A percentile compares a stretch with the other conserved stretches of the same genome.
Conservation (phyloP, 495 filamentous ascomycete species). For the Trichoderma gamsii region DNA sequence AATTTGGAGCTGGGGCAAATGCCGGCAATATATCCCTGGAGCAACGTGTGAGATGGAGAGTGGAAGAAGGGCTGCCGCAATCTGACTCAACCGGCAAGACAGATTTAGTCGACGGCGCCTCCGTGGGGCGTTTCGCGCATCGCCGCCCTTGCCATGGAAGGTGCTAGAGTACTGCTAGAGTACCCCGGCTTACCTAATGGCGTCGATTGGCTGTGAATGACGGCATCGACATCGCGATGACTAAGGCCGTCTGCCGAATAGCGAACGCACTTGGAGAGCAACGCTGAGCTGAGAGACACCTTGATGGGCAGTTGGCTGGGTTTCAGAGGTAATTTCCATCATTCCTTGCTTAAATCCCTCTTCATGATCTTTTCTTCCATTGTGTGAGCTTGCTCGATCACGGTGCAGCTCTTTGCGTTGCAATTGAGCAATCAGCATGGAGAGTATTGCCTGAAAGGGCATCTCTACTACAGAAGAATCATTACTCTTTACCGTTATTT, state of each 20-base stretch:
- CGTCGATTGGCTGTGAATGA: constrained; percentile 1
- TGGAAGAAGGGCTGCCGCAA: background rate
- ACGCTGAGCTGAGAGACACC: background rate
- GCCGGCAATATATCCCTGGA: background rate
- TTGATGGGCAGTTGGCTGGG: background rate
- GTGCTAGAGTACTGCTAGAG: constrained; percentile 15
- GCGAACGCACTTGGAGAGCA: background rate
- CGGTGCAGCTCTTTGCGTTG: background rate
- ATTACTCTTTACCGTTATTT: no score
- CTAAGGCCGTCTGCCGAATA: background rate
- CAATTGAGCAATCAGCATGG: background rate
- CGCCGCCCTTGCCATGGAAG: constrained; percentile 15
- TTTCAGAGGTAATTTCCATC: background rate
- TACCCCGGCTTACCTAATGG: background rate
- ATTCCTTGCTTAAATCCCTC: background rate
- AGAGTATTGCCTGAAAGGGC: background rate
- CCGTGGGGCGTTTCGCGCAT: constrained; percentile 5
- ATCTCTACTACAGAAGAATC: no score
- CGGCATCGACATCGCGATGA: background rate
- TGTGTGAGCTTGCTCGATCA: background rate
- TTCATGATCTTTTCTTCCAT: background rate
- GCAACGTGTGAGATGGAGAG: constrained; percentile 6
- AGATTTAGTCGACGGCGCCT: constrained; percentile 10
- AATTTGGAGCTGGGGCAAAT: background rate
- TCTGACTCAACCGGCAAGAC: constrained; percentile 17